Percentiles rank a stretch among this genome's conserved stretches.
Conservation (phyloP, 192 early-diverging fungal genomes). For the Lobosporangium transversale region DNA sequence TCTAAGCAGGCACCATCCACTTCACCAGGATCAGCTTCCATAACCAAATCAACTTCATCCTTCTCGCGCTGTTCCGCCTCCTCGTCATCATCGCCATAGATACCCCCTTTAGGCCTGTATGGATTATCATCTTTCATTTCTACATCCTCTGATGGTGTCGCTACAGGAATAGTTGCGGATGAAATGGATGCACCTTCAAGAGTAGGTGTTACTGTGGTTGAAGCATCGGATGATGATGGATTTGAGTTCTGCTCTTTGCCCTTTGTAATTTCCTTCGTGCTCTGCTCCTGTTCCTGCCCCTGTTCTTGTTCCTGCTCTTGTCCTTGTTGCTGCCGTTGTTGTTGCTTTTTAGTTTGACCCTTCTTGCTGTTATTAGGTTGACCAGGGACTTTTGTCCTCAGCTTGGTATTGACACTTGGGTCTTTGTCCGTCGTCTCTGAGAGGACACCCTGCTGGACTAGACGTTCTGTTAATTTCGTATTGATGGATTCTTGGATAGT, state of each 20-base stretch:
- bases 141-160: slow-evolving; percentile 1
- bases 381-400: slow-evolving; percentile 47
- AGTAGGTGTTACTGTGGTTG: background rate
- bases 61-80: slow-evolving; percentile 15
- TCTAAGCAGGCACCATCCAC: slow-evolving; percentile 46
- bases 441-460: slow-evolving; percentile 38
- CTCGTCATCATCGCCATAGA: slow-evolving; percentile 28
- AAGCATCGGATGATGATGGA: background rate
- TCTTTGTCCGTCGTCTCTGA: slow-evolving; percentile 5
- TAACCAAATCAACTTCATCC: slow-evolving; percentile 48
- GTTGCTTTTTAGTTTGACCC: slow-evolving; percentile 44
- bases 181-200: background rate
- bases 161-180: background rate
- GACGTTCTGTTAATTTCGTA: slow-evolving; percentile 27
- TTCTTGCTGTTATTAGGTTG: slow-evolving; percentile 48
- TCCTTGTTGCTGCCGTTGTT: too few species aligned
- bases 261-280: background rate
- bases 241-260: background rate
- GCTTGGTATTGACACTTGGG: slow-evolving; percentile 18
- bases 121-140: background rate
- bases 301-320: too few species aligned
- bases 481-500: slow-evolving; percentile 44
- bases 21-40: slow-evolving; percentile 52
- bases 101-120: slow-evolving; percentile 32
- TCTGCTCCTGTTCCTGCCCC: slow-evolving; percentile 9